Conservation (phyloP, 2,329 filamentous ascomycete genomes). For the Hymenoscyphus fraxineus region DNA sequence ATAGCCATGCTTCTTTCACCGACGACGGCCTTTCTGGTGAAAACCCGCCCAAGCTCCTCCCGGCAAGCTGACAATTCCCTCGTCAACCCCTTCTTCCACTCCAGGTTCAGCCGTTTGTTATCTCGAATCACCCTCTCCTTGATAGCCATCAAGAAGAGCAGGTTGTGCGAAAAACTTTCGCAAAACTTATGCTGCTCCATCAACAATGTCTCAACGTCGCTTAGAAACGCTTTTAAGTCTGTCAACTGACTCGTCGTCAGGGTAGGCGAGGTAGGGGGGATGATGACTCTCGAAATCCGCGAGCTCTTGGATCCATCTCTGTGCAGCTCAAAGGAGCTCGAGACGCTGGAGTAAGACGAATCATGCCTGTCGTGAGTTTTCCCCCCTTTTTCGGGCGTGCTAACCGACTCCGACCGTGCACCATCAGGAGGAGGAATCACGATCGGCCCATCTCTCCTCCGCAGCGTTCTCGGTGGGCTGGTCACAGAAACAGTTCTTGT, state of each 20-base stretch:
- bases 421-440: conserved; percentile 1
- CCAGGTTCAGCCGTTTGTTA: conserved; percentile 4
- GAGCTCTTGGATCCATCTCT: not conserved
- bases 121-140: conserved; percentile 8
- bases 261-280: not conserved
- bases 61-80: conserved; percentile 6
- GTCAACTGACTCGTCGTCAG: not conserved
- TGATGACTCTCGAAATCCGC: not conserved
- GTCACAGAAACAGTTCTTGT: not conserved
- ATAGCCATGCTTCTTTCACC: not conserved
- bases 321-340: conserved; percentile 3
- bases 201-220: not conserved
- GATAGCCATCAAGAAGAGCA: conserved; percentile 9
- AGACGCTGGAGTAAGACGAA: conserved; percentile 6
- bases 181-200: not conserved
- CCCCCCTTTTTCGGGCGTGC: not conserved
- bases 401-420: not conserved
- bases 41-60: conserved; percentile 9
- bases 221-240: not conserved
- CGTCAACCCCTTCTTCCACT: conserved; percentile 6
- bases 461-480: not conserved
- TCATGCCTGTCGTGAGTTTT: conserved; percentile 9
- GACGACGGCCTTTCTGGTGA: not conserved
- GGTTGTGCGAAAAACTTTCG: conserved; percentile 3
- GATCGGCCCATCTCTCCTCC: conserved; percentile 1